These are phyloP conservation scores for Centaurea solstitialis DNA, from an alignment of 129 eudicot species.

Conservation along the genomic window DNA sequence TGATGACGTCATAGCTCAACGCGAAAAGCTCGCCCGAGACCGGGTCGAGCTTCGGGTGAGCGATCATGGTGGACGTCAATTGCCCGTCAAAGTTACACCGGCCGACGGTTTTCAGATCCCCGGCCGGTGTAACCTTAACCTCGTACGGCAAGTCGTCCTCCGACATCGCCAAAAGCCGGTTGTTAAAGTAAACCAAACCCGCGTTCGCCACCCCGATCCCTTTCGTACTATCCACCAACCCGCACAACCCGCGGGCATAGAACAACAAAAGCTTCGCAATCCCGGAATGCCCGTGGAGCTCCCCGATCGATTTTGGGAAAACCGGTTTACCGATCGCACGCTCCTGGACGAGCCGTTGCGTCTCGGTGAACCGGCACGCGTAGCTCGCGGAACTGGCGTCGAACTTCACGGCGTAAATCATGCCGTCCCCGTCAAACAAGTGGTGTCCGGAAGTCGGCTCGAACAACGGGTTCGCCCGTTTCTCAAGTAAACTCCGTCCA, in stretches of 20 bases:
- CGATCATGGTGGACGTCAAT: constrained; percentile 48
- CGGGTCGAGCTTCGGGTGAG: constrained; percentile 56
- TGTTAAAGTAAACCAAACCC: constrained; percentile 50
- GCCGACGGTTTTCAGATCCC: constrained; percentile 48
- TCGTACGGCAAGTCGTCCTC: constrained; percentile 59
- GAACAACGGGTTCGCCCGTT: constrained; percentile 55
- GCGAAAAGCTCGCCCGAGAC: constrained; percentile 51
- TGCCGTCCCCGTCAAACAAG: constrained; percentile 58
- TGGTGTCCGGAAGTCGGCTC: constrained; percentile 55
- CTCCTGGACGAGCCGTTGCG: constrained; percentile 47
- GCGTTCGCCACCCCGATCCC: constrained; percentile 67
- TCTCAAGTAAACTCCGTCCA: constrained; percentile 43
- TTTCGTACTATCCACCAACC: constrained; percentile 41
- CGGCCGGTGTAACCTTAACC: constrained; percentile 32
- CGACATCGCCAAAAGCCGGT: constrained; percentile 53
- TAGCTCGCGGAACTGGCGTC: constrained; percentile 47
- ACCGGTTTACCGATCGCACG: constrained; percentile 42
- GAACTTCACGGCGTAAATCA: constrained; percentile 54
- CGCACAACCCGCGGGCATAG: constrained; percentile 54
- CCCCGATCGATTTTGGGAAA: constrained; percentile 59
- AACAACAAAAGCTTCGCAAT: constrained; percentile 47
- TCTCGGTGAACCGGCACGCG: constrained; percentile 54
- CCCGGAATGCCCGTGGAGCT: constrained; percentile 54
- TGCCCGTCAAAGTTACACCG: constrained; percentile 37
- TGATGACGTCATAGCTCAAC: constrained; percentile 43